A percentile compares a stretch with the other conserved stretches of the same genome.
These are phyloP conservation scores for Saccharomycopsis hybrid DNA, from an alignment of 1,139 yeast species.

Conservation along the genomic window DNA sequence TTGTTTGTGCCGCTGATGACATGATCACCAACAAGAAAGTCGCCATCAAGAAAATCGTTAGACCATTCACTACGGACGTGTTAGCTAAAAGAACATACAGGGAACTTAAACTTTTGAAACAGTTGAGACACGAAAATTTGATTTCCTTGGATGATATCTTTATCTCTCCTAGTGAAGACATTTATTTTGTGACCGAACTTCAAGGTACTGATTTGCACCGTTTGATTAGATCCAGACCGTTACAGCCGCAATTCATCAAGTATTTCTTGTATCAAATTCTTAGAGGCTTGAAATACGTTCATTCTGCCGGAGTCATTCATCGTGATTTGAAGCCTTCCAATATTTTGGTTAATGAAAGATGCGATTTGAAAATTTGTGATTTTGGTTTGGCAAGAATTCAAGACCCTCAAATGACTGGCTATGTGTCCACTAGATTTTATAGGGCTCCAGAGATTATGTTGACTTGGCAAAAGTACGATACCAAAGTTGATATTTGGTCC, in stretches of 20 bases:
- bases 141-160: constrained; percentile 92
- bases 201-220: constrained; percentile 96
- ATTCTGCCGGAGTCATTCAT: constrained; percentile 95
- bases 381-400: constrained; percentile 95
- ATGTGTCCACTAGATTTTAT: constrained; percentile 92
- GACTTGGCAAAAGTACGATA: constrained; percentile 98
- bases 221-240: constrained; percentile 82
- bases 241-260: constrained; percentile 94
- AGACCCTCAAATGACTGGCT: constrained; percentile 99
- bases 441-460: constrained; percentile 99
- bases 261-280: constrained; percentile 91
- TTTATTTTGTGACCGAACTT: constrained; percentile 92
- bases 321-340: constrained; percentile 92
- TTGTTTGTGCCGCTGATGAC: constrained; percentile 95
- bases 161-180: constrained; percentile 91
- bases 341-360: constrained; percentile 87
- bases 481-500: constrained; percentile 98
- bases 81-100: constrained; percentile 94
- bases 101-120: constrained; percentile 88
- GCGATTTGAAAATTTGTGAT: constrained; percentile 94
- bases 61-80: constrained; percentile 92
- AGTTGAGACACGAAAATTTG: constrained; percentile 88
- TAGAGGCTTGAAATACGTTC: constrained; percentile 90
- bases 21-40: constrained; percentile 81
- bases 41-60: constrained; percentile 96